phyloP scores from a whole-genome alignment of 345 rosid genomes.

The Mangifera indica region DNA sequence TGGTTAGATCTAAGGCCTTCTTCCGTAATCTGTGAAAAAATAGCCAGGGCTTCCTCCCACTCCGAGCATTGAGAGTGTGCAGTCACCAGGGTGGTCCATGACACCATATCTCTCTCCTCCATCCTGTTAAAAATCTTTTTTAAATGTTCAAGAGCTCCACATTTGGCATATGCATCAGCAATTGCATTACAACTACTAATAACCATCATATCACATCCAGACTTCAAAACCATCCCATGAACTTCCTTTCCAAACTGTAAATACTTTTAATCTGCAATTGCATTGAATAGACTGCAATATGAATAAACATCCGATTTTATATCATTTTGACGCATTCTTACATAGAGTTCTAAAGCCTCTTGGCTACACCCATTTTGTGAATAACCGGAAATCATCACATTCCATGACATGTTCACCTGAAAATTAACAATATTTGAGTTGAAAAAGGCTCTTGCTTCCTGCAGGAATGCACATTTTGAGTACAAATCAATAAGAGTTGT shows the following conservation, averaged over 20 bases:
- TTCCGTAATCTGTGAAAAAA: slow-evolving; percentile 50
- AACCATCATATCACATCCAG: slow-evolving; percentile 15
- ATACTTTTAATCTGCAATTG: slow-evolving; percentile 29
- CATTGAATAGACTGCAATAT: slow-evolving; percentile 39
- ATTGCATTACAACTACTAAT: slow-evolving; percentile 37
- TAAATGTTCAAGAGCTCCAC: too few relatives aligned
- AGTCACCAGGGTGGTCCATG: too few relatives aligned
- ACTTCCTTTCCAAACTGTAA: slow-evolving; percentile 31
- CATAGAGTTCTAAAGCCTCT: slow-evolving; percentile 34
- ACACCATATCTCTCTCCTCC: too few relatives aligned
- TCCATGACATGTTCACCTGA: slow-evolving; percentile 36
- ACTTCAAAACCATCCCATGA: slow-evolving; percentile 42
- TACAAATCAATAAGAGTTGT: slow-evolving; percentile 51
- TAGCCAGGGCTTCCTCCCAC: slow-evolving; percentile 41
- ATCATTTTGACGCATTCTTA: slow-evolving; percentile 34
- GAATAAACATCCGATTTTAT: slow-evolving; percentile 37
- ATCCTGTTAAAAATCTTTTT: too few relatives aligned
- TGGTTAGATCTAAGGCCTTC: slow-evolving; percentile 50
- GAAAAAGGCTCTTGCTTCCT: slow-evolving; percentile 34
- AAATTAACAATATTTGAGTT: slow-evolving; percentile 25
- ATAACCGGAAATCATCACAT: slow-evolving; percentile 45
- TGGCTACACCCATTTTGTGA: slow-evolving; percentile 20
- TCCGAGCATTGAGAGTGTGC: slow-evolving; percentile 35
- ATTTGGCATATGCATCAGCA: slow-evolving; percentile 27
- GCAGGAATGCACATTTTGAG: slow-evolving; percentile 35